Conservation (phyloP, 441 rosid genomes). For the Jatropha multifida region DNA sequence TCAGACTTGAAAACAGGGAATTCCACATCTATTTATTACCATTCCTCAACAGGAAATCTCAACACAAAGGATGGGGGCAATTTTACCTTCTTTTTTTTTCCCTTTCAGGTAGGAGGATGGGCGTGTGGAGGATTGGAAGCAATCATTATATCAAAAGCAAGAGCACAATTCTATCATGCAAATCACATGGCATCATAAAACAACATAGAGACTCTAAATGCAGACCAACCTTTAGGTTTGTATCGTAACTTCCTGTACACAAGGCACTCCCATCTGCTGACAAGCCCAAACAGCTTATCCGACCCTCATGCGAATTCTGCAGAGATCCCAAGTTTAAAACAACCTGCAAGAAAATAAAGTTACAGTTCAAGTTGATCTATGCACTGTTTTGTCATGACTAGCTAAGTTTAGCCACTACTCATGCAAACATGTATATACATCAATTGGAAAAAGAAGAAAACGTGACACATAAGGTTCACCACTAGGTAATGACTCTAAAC, state of each 20-base stretch:
- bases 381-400: not conserved
- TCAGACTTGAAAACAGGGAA: not conserved
- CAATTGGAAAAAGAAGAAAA: not conserved
- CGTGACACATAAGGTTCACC: not conserved
- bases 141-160: not conserved
- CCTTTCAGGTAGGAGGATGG: not conserved
- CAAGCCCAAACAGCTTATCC: slow-evolving; percentile 88
- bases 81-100: not conserved
- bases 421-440: not conserved
- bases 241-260: slow-evolving; percentile 98
- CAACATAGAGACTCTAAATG: slow-evolving; percentile 3
- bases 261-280: slow-evolving; percentile 98
- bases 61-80: not conserved
- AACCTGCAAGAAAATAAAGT: slow-evolving; percentile 47
- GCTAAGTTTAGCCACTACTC: slow-evolving; percentile 2
- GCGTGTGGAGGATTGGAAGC: not conserved
- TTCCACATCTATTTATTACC: no score
- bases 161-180: not conserved
- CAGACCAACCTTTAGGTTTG: slow-evolving; percentile 82
- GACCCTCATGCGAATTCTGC: slow-evolving; percentile 70
- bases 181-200: not conserved
- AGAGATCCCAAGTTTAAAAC: slow-evolving; percentile 76
- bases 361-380: slow-evolving; percentile 15
- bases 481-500: not conserved
- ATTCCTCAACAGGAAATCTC: not conserved